A percentile compares a stretch with the other conserved stretches of the same genome.
Evolutionary conservation across 2,329 filamentous ascomycete species (phyloP).

Genomic region (Beauveria asiatica): DNA sequence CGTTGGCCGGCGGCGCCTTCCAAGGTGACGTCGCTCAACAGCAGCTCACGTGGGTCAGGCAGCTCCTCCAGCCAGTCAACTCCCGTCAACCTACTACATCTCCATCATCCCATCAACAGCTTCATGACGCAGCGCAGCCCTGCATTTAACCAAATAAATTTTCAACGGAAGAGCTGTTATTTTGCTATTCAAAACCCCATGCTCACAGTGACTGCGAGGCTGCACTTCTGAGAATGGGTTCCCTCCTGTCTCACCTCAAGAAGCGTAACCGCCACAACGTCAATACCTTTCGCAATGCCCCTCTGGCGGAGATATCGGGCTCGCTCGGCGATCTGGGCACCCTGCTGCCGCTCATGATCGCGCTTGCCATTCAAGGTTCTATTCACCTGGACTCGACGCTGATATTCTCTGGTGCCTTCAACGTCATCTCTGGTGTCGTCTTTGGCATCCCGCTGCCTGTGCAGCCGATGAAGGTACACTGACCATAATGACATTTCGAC

Average conservation of each 20-base stretch:
- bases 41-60: not conserved
- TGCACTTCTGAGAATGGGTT: conserved; percentile 4
- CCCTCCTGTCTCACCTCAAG: conserved; percentile 17
- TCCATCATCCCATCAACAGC: not conserved
- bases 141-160: not conserved
- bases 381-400: conserved; percentile 78
- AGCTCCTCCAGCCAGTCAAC: not conserved
- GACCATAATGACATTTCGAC: too few relatives aligned
- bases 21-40: not conserved
- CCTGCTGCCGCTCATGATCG: conserved; percentile 79
- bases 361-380: conserved; percentile 67
- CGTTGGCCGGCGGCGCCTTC: not conserved
- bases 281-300: conserved; percentile 35
- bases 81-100: not conserved
- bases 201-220: not conserved
- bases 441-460: conserved; percentile 90
- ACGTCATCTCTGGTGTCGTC: conserved; percentile 68
- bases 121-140: not conserved
- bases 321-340: conserved; percentile 84
- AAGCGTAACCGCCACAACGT: conserved; percentile 39
- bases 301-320: conserved; percentile 71
- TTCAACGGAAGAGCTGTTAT: not conserved
- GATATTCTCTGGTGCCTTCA: conserved; percentile 81
- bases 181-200: not conserved
- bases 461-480: conserved; percentile 67